These are phyloP conservation scores for Reutealis trisperma DNA, from an alignment of 345 rosid species.

Conservation along the genomic window DNA sequence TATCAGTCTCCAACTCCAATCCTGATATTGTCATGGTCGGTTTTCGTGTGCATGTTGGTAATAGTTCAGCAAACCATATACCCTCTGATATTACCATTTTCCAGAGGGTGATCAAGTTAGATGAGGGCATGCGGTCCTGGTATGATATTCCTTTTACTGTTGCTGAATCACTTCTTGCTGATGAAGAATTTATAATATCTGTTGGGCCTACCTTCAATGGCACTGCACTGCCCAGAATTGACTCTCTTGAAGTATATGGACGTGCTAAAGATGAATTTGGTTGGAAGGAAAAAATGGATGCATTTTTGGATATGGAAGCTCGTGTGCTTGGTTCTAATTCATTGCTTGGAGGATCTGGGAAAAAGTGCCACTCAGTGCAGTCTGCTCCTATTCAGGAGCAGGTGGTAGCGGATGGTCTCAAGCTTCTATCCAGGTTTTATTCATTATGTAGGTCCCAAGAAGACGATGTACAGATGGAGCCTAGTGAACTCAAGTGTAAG, in stretches of 20 bases:
- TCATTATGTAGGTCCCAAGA: constrained; percentile 52
- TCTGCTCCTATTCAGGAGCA: constrained; percentile 81
- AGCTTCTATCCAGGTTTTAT: constrained; percentile 74
- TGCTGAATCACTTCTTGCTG: constrained; percentile 96
- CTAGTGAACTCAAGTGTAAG: constrained; percentile 72
- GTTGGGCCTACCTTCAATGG: constrained; percentile 87
- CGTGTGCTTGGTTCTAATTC: constrained; percentile 85
- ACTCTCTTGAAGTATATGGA: constrained; percentile 92
- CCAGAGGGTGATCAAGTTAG: constrained; percentile 89
- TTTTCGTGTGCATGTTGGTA: constrained; percentile 91
- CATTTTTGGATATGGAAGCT: constrained; percentile 90
- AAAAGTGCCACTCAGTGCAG: constrained; percentile 63
- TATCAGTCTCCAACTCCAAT: constrained; percentile 86
- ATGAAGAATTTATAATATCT: constrained; percentile 84
- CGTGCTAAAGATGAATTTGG: constrained; percentile 99
- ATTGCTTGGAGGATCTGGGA: constrained; percentile 59
- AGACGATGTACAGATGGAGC: constrained; percentile 54
- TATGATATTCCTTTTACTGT: constrained; percentile 95
- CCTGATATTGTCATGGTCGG: constrained; percentile 99
- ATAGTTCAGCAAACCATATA: constrained; percentile 81
- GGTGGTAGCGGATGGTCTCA: constrained; percentile 89
- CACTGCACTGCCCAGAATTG: constrained; percentile 80
- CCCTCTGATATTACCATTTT: constrained; percentile 86
- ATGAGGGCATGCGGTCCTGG: constrained; percentile 96
- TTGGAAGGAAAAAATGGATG: constrained; percentile 98